These are phyloP conservation scores for Xylaria flabelliformis DNA, from an alignment of 495 filamentous ascomycete genomes.

Conservation along the genomic window DNA sequence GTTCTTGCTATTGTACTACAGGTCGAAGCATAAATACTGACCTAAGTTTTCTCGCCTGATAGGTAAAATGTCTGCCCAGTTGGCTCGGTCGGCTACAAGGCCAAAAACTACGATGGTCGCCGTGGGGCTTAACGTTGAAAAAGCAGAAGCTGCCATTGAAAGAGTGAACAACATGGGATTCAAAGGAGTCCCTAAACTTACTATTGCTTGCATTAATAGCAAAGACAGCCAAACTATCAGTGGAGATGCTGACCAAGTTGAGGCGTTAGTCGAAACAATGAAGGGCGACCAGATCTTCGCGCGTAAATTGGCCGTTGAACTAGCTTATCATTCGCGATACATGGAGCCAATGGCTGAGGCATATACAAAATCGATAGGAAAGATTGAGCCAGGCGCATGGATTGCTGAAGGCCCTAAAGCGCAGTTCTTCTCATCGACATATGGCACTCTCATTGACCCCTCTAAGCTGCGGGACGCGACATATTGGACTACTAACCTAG, in stretches of 20 bases:
- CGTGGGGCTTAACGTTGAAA: slow-evolving; percentile 34
- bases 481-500: slow-evolving; percentile 50
- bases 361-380: slow-evolving; percentile 23
- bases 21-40: neutral
- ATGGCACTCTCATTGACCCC: slow-evolving; percentile 22
- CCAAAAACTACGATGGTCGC: slow-evolving; percentile 46
- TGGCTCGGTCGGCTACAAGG: neutral
- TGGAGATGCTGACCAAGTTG: slow-evolving; percentile 43
- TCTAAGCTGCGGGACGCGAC: slow-evolving; percentile 23
- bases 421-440: slow-evolving; percentile 37
- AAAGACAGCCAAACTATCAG: slow-evolving; percentile 49
- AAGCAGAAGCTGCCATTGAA: slow-evolving; percentile 10
- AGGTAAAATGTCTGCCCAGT: slow-evolving; percentile 20
- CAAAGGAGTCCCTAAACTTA: slow-evolving; percentile 19
- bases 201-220: slow-evolving; percentile 53
- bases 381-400: neutral
- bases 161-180: neutral
- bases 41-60: neutral
- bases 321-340: slow-evolving; percentile 43
- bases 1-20: neutral
- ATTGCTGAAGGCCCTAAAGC: neutral
- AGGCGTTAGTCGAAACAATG: slow-evolving; percentile 17
- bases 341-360: slow-evolving; percentile 38
- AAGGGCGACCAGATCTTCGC: slow-evolving; percentile 29
- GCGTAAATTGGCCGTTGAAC: slow-evolving; percentile 33